Conservation (phyloP, 1,284 basidiomycete species). For the Trichosporon faecale region DNA sequence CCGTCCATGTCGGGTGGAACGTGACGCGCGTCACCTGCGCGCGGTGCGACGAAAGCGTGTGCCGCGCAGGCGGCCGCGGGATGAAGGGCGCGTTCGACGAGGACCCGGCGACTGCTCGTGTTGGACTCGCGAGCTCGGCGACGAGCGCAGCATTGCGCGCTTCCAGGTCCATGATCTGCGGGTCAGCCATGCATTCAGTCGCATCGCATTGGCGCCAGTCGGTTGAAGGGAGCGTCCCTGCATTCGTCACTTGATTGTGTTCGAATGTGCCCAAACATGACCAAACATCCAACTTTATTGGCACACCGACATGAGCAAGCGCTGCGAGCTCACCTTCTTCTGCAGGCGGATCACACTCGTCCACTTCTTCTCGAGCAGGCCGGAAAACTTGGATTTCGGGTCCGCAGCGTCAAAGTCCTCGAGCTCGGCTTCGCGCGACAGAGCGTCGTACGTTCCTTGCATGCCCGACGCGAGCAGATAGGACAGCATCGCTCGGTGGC, state of each 20-base stretch:
- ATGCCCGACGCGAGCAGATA: conserved; percentile 71
- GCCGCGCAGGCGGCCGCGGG: conserved; percentile 72
- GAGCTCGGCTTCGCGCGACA: conserved; percentile 60
- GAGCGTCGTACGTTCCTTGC: conserved; percentile 61
- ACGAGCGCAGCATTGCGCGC: conserved; percentile 68
- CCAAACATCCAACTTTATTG: conserved; percentile 8
- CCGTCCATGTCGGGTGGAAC: conserved; percentile 82
- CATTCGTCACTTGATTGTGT: conserved; percentile 6
- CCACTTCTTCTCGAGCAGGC: conserved; percentile 91
- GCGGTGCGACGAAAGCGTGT: conserved; percentile 76
- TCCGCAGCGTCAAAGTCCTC: conserved; percentile 68
- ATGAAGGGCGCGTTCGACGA: conserved; percentile 69
- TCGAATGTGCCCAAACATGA: not conserved
- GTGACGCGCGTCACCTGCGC: conserved; percentile 70
- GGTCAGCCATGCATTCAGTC: not conserved
- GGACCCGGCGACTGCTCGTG: conserved; percentile 52
- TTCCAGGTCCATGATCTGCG: conserved; percentile 84
- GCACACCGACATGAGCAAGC: not conserved
- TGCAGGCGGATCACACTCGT: conserved; percentile 86
- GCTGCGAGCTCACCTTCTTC: conserved; percentile 68
- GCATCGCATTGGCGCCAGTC: too few relatives aligned
- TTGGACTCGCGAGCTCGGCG: conserved; percentile 63
- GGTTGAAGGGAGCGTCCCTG: not conserved
- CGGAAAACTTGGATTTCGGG: conserved; percentile 75
- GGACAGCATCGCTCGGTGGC: conserved; percentile 79